These are phyloP conservation scores for Maudiozyma humilis DNA, from an alignment of 1,139 yeast species.

Conservation along the genomic window DNA sequence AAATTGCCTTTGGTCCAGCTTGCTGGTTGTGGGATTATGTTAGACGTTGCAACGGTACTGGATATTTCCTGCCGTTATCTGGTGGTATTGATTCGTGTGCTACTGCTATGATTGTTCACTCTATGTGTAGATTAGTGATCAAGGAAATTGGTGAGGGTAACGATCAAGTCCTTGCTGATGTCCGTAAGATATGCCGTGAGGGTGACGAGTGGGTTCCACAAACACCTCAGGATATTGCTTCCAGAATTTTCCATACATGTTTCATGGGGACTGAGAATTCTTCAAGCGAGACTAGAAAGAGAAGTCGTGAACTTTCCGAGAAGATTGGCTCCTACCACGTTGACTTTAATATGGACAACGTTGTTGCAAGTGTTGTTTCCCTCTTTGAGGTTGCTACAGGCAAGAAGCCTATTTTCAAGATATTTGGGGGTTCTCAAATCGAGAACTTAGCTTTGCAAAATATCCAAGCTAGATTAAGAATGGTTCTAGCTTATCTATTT, in stretches of 20 bases:
- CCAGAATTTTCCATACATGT: constrained; percentile 72
- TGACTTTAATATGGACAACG: constrained; percentile 81
- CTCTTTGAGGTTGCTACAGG: constrained; percentile 88
- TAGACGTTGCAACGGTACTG: constrained; percentile 81
- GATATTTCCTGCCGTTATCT: constrained; percentile 84
- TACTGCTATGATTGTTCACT: constrained; percentile 86
- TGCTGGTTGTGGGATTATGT: constrained; percentile 99
- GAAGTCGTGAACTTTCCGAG: constrained; percentile 73
- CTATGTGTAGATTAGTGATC: constrained; percentile 84
- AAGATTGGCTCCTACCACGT: constrained; percentile 83
- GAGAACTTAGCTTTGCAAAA: constrained; percentile 92
- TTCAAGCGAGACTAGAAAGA: constrained; percentile 69
- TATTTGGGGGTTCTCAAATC: constrained; percentile 85
- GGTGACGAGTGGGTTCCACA: constrained; percentile 55
- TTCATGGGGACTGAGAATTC: constrained; percentile 96
- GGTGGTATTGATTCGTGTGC: constrained; percentile 99
- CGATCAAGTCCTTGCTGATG: constrained; percentile 66
- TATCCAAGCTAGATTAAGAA: constrained; percentile 89
- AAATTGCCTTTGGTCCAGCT: constrained; percentile 95
- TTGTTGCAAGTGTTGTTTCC: constrained; percentile 64
- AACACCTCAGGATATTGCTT: constrained; percentile 68
- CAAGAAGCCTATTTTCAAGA: constrained; percentile 74
- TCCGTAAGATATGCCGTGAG: constrained; percentile 51
- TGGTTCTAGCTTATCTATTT: constrained; percentile 88
- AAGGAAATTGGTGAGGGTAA: constrained; percentile 60